Conservation (phyloP, 2,329 filamentous ascomycete species). For the Alternaria sp. region DNA sequence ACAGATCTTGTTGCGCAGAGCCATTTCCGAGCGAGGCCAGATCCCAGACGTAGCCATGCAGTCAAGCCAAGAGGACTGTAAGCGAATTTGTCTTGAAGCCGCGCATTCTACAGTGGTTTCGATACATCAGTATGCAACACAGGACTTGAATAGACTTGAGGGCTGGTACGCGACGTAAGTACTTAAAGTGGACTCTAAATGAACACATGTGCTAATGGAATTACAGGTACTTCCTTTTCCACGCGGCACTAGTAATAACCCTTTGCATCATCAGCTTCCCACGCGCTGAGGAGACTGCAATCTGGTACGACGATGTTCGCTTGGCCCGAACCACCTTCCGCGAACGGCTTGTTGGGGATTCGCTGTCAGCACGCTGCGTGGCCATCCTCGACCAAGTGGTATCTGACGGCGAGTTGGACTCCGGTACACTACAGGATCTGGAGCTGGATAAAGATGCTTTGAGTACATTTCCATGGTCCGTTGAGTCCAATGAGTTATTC, state of each 20-base stretch:
- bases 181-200: neutral
- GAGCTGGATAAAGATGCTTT: conserved; percentile 26
- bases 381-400: conserved; percentile 34
- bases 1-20: conserved; percentile 29
- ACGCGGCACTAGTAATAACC: conserved; percentile 30
- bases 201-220: too few relatives aligned
- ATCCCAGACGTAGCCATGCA: conserved; percentile 24
- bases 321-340: conserved; percentile 28
- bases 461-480: conserved; percentile 33
- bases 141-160: conserved; percentile 27
- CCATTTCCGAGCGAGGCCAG: conserved; percentile 29
- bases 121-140: conserved; percentile 28
- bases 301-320: conserved; percentile 30
- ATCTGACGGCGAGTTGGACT: conserved; percentile 23
- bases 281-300: conserved; percentile 14
- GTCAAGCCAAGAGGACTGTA: conserved; percentile 28
- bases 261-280: conserved; percentile 36
- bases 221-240: conserved; percentile 32
- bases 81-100: conserved; percentile 31
- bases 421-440: conserved; percentile 22
- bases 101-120: conserved; percentile 32
- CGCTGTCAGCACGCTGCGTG: conserved; percentile 33
- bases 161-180: conserved; percentile 38
- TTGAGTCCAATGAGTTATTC: conserved; percentile 33
- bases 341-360: conserved; percentile 28